A percentile compares a stretch with the other conserved stretches of the same genome.
phyloP scores from a whole-genome alignment of 148 eudicot species.

The Pharnaceum exiguum region DNA sequence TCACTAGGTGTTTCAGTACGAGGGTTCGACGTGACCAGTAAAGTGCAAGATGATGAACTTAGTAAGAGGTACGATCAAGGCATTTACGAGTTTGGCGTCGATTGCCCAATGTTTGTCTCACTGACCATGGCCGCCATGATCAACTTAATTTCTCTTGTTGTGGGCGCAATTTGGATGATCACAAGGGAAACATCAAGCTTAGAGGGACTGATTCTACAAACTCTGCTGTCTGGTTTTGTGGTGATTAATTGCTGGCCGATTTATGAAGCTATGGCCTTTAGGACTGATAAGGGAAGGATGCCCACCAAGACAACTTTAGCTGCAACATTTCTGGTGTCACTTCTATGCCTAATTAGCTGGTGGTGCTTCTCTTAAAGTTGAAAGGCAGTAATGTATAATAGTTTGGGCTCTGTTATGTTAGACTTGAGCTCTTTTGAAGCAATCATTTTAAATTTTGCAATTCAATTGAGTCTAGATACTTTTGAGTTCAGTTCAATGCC shows the following conservation, averaged over 20 bases:
- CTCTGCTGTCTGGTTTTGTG: slow-evolving; percentile 51
- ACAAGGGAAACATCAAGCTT: slow-evolving; percentile 3
- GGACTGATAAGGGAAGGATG: slow-evolving; percentile 67
- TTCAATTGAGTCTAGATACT: too few species aligned
- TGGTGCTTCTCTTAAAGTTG: too few species aligned
- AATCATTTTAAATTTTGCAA: too few species aligned
- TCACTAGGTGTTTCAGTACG: slow-evolving; percentile 28
- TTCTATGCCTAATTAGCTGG: slow-evolving; percentile 25
- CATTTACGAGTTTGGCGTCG: slow-evolving; percentile 46
- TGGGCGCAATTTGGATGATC: slow-evolving; percentile 19
- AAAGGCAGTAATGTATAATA: too few species aligned
- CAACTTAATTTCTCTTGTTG: slow-evolving; percentile 33
- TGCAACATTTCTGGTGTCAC: slow-evolving; percentile 26
- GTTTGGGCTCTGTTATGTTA: too few species aligned
- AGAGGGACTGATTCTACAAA: slow-evolving; percentile 43
- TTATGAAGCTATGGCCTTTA: slow-evolving; percentile 53
- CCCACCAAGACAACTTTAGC: slow-evolving; percentile 39
- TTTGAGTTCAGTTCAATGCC: too few species aligned
- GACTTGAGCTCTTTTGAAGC: too few species aligned
- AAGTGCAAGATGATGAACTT: slow-evolving; percentile 40
- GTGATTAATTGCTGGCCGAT: slow-evolving; percentile 61
- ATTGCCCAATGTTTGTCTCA: slow-evolving; percentile 53
- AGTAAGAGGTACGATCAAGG: slow-evolving; percentile 54
- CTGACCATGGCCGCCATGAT: slow-evolving; percentile 39
- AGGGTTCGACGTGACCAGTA: slow-evolving; percentile 50